phyloP scores from a whole-genome alignment of 2,329 filamentous ascomycete species.

The Cytospora piceicola region DNA sequence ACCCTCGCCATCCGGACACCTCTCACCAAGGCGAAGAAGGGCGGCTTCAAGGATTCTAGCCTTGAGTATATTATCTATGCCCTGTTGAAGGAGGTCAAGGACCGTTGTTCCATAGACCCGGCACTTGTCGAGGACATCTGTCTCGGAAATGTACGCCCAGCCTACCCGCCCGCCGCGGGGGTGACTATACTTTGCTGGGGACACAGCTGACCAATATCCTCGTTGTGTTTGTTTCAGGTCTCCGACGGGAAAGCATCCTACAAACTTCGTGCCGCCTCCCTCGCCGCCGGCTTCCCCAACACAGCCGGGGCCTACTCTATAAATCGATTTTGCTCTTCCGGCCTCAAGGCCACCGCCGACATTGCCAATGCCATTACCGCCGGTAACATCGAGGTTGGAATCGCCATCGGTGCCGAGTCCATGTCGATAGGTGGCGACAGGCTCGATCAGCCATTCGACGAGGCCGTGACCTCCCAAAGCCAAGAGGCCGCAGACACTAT shows the following conservation, averaged over 20 bases:
- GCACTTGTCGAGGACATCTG: conserved; percentile 86
- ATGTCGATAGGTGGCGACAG: conserved; percentile 79
- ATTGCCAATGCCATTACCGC: conserved; percentile 84
- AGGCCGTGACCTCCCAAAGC: conserved; percentile 69
- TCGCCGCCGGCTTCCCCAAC: conserved; percentile 92
- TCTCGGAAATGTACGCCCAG: conserved; percentile 83
- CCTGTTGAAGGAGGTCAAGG: conserved; percentile 74
- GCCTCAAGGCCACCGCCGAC: conserved; percentile 92
- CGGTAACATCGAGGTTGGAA: conserved; percentile 82
- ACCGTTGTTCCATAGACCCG: conserved; percentile 78
- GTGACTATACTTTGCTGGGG: neutral
- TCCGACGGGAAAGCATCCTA: conserved; percentile 85
- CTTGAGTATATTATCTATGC: conserved; percentile 87
- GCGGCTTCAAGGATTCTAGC: conserved; percentile 91
- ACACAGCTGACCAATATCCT: neutral
- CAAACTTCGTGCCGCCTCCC: conserved; percentile 83
- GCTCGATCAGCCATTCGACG: conserved; percentile 74
- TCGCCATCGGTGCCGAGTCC: conserved; percentile 85
- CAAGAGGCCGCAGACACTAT: conserved; percentile 85
- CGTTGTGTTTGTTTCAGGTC: conserved; percentile 57
- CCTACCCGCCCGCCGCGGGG: neutral
- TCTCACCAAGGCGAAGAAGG: conserved; percentile 85
- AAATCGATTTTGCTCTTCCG: conserved; percentile 97
- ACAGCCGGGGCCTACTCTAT: conserved; percentile 79
- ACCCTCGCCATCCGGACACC: conserved; percentile 90